Percentiles rank a stretch among this genome's conserved stretches.
Evolutionary conservation across 163 green algal species (phyloP).

Genomic region (Scenedesmus sp.): DNA sequence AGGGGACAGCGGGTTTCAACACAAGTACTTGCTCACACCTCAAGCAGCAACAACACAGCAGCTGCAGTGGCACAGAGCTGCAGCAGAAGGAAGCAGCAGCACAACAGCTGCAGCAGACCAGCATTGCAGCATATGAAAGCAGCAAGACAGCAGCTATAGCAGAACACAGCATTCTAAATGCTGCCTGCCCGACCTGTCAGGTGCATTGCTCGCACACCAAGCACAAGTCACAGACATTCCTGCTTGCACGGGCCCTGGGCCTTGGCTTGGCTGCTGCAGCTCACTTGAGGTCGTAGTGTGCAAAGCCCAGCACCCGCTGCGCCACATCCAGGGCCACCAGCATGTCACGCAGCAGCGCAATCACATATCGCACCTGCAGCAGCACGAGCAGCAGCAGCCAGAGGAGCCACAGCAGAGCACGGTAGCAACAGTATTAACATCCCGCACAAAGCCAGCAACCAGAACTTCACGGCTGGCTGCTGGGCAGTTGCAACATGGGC

Average conservation of each 20-base stretch:
- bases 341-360: slow-evolving; percentile 45
- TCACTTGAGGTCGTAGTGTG: slow-evolving; percentile 55
- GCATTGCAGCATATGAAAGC: no score
- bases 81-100: not conserved
- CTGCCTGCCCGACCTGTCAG: no score
- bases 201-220: no score
- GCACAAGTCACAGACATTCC: no score
- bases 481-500: no score
- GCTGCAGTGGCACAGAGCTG: not conserved
- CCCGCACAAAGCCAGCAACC: not conserved
- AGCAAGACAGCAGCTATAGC: no score
- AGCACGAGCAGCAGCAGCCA: not conserved
- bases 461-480: no score
- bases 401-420: not conserved
- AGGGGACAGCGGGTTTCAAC: no score
- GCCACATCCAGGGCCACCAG: slow-evolving; percentile 48
- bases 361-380: slow-evolving; percentile 49
- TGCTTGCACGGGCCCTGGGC: not conserved
- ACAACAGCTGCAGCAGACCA: no score
- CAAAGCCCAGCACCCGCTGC: slow-evolving; percentile 51
- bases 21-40: no score
- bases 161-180: no score
- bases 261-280: not conserved
- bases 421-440: not conserved
- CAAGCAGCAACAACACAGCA: not conserved